Conservation (phyloP, 2,329 filamentous ascomycete genomes). For the Diaporthe citrichinensis region DNA sequence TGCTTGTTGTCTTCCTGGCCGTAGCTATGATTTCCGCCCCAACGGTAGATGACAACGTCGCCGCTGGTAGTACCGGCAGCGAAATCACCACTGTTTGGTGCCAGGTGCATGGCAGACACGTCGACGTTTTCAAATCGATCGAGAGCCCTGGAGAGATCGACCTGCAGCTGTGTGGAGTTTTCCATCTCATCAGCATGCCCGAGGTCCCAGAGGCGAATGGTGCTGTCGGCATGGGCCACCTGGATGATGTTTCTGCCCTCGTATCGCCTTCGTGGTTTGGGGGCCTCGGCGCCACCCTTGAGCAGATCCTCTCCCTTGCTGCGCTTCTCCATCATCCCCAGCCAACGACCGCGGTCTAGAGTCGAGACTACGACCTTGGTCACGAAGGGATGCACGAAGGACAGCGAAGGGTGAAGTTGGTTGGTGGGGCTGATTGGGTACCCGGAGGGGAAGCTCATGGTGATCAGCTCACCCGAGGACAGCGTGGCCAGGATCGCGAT, state of each 20-base stretch:
- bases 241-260: conserved; percentile 88
- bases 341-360: conserved; percentile 85
- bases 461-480: conserved; percentile 89
- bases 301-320: conserved; percentile 83
- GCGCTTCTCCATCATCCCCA: conserved; percentile 89
- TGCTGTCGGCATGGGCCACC: conserved; percentile 91
- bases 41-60: conserved; percentile 89
- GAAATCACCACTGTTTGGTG: conserved; percentile 85
- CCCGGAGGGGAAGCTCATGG: conserved; percentile 92
- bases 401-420: conserved; percentile 88
- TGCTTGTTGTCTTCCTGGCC: conserved; percentile 72
- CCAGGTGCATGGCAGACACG: conserved; percentile 84
- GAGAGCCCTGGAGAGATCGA: conserved; percentile 87
- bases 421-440: conserved; percentile 93
- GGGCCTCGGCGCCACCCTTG: conserved; percentile 82
- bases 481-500: conserved; percentile 86
- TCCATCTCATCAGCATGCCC: conserved; percentile 95
- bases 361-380: conserved; percentile 79
- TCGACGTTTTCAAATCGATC: conserved; percentile 84
- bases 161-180: conserved; percentile 84
- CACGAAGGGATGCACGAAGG: conserved; percentile 92
- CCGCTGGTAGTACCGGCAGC: conserved; percentile 85
- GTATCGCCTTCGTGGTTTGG: conserved; percentile 79
- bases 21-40: conserved; percentile 83
- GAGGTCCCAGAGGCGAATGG: conserved; percentile 91